Conservation (phyloP, 1,139 yeast species). For the Taiozyma sp. region DNA sequence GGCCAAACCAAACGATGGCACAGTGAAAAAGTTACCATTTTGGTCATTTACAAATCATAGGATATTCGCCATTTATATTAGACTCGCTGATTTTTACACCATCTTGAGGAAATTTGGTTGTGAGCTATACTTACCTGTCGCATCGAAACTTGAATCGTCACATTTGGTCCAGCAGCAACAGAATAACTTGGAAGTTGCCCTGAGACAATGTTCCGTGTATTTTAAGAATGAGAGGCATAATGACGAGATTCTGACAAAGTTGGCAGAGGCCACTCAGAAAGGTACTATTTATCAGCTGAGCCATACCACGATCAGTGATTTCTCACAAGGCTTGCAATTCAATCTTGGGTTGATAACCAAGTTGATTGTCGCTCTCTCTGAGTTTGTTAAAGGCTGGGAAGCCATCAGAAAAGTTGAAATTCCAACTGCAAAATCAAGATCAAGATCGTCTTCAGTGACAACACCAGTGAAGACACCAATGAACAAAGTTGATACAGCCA, state of each 20-base stretch:
- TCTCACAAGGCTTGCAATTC: slow-evolving; percentile 25
- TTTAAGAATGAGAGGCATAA: slow-evolving; percentile 46
- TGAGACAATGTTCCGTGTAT: slow-evolving; percentile 37
- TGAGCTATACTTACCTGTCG: slow-evolving; percentile 37
- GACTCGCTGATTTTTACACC: slow-evolving; percentile 43
- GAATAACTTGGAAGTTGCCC: slow-evolving; percentile 17
- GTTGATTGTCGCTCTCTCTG: slow-evolving; percentile 18
- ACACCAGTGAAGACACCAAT: slow-evolving; percentile 11
- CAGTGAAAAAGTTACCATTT: slow-evolving; percentile 28
- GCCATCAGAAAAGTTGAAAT: slow-evolving; percentile 1
- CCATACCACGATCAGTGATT: slow-evolving; percentile 35
- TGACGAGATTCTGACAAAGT: slow-evolving; percentile 44
- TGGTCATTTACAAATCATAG: slow-evolving; percentile 42
- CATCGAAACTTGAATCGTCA: slow-evolving; percentile 36
- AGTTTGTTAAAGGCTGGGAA: slow-evolving; percentile 27
- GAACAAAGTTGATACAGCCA: background rate
- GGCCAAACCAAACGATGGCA: slow-evolving; percentile 17
- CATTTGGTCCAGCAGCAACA: slow-evolving; percentile 32
- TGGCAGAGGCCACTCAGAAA: slow-evolving; percentile 44
- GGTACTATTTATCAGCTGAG: slow-evolving; percentile 35
- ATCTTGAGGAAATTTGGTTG: slow-evolving; percentile 40
- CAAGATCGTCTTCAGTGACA: slow-evolving; percentile 23
- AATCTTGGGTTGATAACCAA: slow-evolving; percentile 21
- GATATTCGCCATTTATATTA: slow-evolving; percentile 38
- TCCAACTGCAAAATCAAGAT: background rate